Conservation (phyloP, 805 yeast genomes). For the Pichia gijzeniarum region DNA sequence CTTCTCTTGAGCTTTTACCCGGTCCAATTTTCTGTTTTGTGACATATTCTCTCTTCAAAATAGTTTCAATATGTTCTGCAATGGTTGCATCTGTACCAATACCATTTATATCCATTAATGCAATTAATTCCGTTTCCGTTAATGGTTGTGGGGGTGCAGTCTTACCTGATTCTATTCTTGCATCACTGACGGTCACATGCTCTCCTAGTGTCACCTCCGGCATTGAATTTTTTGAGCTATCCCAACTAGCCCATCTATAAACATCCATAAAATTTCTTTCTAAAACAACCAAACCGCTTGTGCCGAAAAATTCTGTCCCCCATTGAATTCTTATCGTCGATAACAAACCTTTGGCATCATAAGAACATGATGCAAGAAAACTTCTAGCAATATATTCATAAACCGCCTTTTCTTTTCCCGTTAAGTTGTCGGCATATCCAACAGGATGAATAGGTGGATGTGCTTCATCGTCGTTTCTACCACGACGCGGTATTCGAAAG, state of each 20-base stretch:
- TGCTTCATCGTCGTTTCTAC: slow-evolving; percentile 85
- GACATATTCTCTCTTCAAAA: slow-evolving; percentile 62
- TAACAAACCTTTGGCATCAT: slow-evolving; percentile 75
- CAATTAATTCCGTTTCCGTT: slow-evolving; percentile 89
- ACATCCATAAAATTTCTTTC: slow-evolving; percentile 77
- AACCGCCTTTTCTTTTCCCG: slow-evolving; percentile 53
- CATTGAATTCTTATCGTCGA: slow-evolving; percentile 62
- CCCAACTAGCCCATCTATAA: slow-evolving; percentile 77
- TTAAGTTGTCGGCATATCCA: slow-evolving; percentile 24
- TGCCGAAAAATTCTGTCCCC: slow-evolving; percentile 68
- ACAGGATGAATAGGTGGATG: slow-evolving; percentile 97
- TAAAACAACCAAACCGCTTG: slow-evolving; percentile 68
- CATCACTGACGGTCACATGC: slow-evolving; percentile 44
- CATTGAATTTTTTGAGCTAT: slow-evolving; percentile 44
- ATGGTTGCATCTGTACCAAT: slow-evolving; percentile 99
- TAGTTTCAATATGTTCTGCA: slow-evolving; percentile 92
- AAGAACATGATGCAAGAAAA: slow-evolving; percentile 86
- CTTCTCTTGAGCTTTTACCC: slow-evolving; percentile 33
- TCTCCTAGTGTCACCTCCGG: slow-evolving; percentile 62
- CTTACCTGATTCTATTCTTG: slow-evolving; percentile 62
- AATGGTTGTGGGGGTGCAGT: slow-evolving; percentile 77
- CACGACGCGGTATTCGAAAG: slow-evolving; percentile 66
- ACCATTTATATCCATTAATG: slow-evolving; percentile 93
- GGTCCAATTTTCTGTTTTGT: slow-evolving; percentile 32
- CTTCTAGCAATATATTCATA: slow-evolving; percentile 83